Base-by-base conservation (phyloP, 495 filamentous ascomycete genomes). In the Haplographium delicatum region DNA sequence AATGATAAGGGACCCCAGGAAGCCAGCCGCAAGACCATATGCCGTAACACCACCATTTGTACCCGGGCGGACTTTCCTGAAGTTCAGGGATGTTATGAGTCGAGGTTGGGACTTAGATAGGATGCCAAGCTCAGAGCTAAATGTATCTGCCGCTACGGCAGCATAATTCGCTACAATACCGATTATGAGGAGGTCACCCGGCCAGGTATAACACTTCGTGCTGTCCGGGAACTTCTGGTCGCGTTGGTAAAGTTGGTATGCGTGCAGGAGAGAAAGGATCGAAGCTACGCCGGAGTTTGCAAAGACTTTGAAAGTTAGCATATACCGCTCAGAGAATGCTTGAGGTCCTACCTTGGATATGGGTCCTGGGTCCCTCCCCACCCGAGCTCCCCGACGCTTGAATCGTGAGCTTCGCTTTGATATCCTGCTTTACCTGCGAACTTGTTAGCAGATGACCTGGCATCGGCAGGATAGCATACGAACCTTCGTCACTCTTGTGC, bases 111-210 rank as follows among this genome's bases (percentile, higher is more conserved):
- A 75, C 51, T 75, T 82, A 15, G 90, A 84, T 15, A 97, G 76
- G 40, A 98, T 98, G 5, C 93, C 93, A 11, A 97, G 81, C 67
- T 98, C 93, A 10, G 91, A 96, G 47, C 86, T 89, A 67, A 95
- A 94, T 4, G 93, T 98, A 62, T 98, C 93, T 24, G 93, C 86
- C 10, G 89, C 82, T 18, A 91, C 88, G 20, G 88, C 86, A 26
- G 89, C 93, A 55, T 98, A 98, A 69, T 97, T 87, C 25, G 76
- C 72, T 38, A 84, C 73, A 45, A 83, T 75, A 5, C 79, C 76
- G 16, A 80, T 56, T 2, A 79, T 65, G 0, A 84, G 67, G n/a
- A 83, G 62, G 51, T 77, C 75, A 33, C 73, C 75, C 49, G 67
- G 65, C 72, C 71, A 76, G 1, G 61, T 59, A 54, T 68, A 78